A percentile compares a stretch with the other conserved stretches of the same genome.
Evolutionary conservation across 2,329 filamentous ascomycete species (phyloP).

Genomic region (Colletotrichum horii): DNA sequence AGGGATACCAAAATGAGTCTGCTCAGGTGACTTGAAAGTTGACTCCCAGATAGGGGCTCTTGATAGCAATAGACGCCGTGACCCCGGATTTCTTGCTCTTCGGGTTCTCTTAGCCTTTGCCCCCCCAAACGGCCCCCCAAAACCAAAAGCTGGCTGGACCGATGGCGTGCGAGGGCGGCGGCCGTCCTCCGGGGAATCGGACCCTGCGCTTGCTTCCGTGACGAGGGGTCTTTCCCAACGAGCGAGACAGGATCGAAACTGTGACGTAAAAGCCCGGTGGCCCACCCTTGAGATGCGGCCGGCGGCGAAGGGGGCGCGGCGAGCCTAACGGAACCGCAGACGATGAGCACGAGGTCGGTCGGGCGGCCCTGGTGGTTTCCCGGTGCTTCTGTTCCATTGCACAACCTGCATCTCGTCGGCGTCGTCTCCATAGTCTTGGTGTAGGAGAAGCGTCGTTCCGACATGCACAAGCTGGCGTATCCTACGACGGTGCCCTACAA

Average conservation of each 20-base stretch:
- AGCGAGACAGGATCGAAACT: not conserved
- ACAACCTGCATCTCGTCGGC: not conserved
- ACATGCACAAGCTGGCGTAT: not conserved
- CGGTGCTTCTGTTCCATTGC: not conserved
- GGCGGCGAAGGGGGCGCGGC: slow-evolving; percentile 1
- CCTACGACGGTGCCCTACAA: slow-evolving; percentile 5
- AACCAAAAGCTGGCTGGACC: not conserved
- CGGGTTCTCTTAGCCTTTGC: not conserved
- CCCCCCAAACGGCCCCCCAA: not conserved
- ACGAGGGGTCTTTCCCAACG: not conserved
- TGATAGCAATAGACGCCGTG: not conserved
- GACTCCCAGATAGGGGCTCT: not conserved
- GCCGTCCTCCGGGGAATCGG: not conserved
- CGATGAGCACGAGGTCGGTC: not conserved
- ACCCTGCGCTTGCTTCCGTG: not conserved
- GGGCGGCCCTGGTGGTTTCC: not conserved
- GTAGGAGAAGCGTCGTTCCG: not conserved
- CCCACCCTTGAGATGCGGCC: not conserved
- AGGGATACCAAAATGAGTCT: slow-evolving; percentile 10
- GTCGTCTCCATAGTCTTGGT: not conserved
- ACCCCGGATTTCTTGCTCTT: slow-evolving; percentile 14
- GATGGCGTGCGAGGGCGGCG: slow-evolving; percentile 12
- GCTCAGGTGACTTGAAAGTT: slow-evolving; percentile 20
- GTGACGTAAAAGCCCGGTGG: slow-evolving; percentile 19
- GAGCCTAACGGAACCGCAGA: not conserved